Base-by-base conservation (phyloP, 129 eudicot genomes). In the Solidago caesia region DNA sequence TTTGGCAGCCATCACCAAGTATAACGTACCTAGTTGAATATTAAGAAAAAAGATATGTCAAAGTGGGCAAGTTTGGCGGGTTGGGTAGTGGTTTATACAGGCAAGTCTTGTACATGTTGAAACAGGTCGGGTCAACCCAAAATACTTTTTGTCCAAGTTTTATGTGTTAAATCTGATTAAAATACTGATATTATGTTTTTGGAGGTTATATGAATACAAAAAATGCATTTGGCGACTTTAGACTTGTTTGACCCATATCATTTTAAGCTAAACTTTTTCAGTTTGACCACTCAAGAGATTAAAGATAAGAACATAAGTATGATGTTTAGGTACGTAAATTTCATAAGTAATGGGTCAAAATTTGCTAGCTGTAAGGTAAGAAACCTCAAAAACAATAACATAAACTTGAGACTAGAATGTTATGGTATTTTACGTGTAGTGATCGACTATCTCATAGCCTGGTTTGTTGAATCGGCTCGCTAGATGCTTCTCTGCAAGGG, bases 1-100 rank as follows among this genome's bases (percentile, higher is more conserved):
- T 87, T 82, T 87, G 89, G 71, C 87, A 87, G 62, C 92, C 92
- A 61, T 87, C 92, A 14, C 92, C 92, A 13, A 87, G 87, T 46
- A 87, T 82, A 14, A 29, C 81, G 46, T 82, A 87, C 63, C 92
- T 87, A 64, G 29, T 42, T 76, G 43, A 52, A 61, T 8, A 47
- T 21, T n/a, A 65, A 8, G 11, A 43, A 41, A 45, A 10, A 16
- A 8, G n/a, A 51, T 33, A 0, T n/a, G 48, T 7, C 39, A 14
- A 33, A 39, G 49, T 52, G 29, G 47, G 21, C 10, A 9, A 0
- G 14, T 67, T 14, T 7, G 39, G 39, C 3, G 39, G 39, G 39
- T 33, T 33, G 39, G 39, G 39, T 1, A 33, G 39, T 33, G 39
- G 29, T 49, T 49, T 5, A 49, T 11, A 49, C 5, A 49, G 13